Percentiles rank a stretch among this genome's conserved stretches.
These are phyloP conservation scores for Pseudogymnoascus pannorum DNA, from an alignment of 2,329 filamentous ascomycete species.

Conservation along the genomic window DNA sequence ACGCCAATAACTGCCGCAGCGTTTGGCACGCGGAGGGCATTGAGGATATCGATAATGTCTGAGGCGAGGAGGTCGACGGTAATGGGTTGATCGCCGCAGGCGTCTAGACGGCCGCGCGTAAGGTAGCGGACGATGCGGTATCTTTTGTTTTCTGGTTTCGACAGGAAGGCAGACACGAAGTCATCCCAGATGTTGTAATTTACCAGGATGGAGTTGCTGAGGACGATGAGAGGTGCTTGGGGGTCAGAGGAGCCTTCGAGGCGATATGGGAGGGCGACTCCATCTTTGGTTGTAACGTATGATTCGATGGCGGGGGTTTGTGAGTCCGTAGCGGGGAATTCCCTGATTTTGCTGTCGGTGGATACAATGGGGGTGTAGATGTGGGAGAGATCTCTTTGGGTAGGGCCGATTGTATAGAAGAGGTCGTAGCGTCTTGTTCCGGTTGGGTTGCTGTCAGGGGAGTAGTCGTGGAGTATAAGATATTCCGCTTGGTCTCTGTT, in stretches of 20 bases:
- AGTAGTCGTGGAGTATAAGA: slow-evolving; percentile 67
- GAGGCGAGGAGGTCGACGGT: slow-evolving; percentile 52
- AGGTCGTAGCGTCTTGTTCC: slow-evolving; percentile 60
- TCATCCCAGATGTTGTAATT: slow-evolving; percentile 75
- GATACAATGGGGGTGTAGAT: slow-evolving; percentile 34
- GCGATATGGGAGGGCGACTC: slow-evolving; percentile 62
- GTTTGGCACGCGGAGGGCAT: slow-evolving; percentile 60
- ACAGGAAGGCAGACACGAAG: slow-evolving; percentile 42
- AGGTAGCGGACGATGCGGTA: slow-evolving; percentile 74
- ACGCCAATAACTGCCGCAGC: slow-evolving; percentile 67
- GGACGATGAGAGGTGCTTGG: slow-evolving; percentile 63
- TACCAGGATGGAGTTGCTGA: slow-evolving; percentile 74
- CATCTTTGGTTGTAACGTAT: slow-evolving; percentile 61
- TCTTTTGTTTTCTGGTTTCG: slow-evolving; percentile 27
- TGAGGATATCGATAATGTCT: slow-evolving; percentile 60
- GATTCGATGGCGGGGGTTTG: slow-evolving; percentile 51
- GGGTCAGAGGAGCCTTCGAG: slow-evolving; percentile 65
- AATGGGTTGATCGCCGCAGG: slow-evolving; percentile 17
- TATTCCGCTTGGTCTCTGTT: slow-evolving; percentile 48
- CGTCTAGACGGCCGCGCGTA: slow-evolving; percentile 49
- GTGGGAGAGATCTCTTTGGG: slow-evolving; percentile 58
- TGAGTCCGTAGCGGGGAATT: slow-evolving; percentile 41
- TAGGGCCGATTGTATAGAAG: slow-evolving; percentile 74
- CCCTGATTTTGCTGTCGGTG: not conserved
- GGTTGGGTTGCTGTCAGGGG: slow-evolving; percentile 56